These are phyloP conservation scores for Tolypocladium endophyticum DNA, from an alignment of 2,329 filamentous ascomycete species.

Conservation along the genomic window DNA sequence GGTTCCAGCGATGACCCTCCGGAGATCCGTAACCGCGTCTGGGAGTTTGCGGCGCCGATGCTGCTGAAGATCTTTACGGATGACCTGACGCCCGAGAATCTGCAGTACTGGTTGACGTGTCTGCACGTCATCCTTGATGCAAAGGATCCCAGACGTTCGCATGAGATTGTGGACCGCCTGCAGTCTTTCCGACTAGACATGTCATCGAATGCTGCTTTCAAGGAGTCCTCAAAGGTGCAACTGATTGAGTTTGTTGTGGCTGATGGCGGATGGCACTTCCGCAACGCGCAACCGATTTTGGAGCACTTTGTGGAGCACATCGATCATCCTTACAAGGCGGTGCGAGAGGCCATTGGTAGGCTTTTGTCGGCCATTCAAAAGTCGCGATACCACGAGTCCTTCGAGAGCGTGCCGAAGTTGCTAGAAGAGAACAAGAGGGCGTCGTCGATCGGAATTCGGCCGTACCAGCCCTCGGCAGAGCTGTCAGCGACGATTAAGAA, in stretches of 20 bases:
- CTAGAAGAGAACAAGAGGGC: slow-evolving; percentile 67
- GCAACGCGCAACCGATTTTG: slow-evolving; percentile 75
- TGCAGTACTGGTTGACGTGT: slow-evolving; percentile 90
- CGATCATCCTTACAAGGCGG: slow-evolving; percentile 95
- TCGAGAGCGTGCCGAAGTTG: slow-evolving; percentile 65
- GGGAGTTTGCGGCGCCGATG: slow-evolving; percentile 85
- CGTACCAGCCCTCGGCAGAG: slow-evolving; percentile 69
- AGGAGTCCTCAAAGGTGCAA: slow-evolving; percentile 93
- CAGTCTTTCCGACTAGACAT: slow-evolving; percentile 85
- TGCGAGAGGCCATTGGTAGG: slow-evolving; percentile 86
- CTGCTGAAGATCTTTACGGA: slow-evolving; percentile 81
- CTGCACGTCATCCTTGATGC: slow-evolving; percentile 80
- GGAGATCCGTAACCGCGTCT: slow-evolving; percentile 64
- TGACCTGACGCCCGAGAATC: slow-evolving; percentile 86
- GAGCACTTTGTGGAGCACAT: slow-evolving; percentile 84
- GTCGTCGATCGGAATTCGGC: slow-evolving; percentile 74
- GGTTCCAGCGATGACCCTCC: slow-evolving; percentile 70
- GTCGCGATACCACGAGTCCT: slow-evolving; percentile 89
- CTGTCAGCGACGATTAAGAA: slow-evolving; percentile 62
- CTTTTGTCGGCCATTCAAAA: slow-evolving; percentile 83
- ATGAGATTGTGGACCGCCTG: slow-evolving; percentile 76
- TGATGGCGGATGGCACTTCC: slow-evolving; percentile 94
- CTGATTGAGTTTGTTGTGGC: slow-evolving; percentile 79
- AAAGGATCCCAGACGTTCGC: slow-evolving; percentile 79
- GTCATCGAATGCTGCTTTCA: slow-evolving; percentile 93